Evolutionary conservation across 305 asterid species (phyloP).

Genomic region (Vinca major): DNA sequence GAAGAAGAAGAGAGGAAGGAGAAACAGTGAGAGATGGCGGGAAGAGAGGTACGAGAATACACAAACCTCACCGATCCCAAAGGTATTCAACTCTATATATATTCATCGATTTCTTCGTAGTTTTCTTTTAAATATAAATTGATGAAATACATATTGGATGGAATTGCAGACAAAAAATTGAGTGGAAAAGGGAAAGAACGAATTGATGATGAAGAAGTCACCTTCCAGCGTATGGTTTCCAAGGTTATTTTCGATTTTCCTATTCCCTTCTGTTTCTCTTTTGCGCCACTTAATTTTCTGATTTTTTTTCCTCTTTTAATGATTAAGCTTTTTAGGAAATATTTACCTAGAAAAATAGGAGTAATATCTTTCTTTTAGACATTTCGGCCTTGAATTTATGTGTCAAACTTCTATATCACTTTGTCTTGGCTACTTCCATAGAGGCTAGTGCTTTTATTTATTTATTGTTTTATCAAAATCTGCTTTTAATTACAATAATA

Average conservation of each 20-base stretch:
- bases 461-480: too few species aligned
- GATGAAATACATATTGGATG: not conserved
- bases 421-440: not conserved
- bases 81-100: slow-evolving; percentile 26
- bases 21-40: slow-evolving; percentile 41
- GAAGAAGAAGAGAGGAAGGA: not conserved
- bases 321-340: not conserved
- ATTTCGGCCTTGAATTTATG: not conserved
- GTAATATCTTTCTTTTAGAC: not conserved
- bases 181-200: slow-evolving; percentile 74
- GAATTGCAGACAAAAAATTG: slow-evolving; percentile 56
- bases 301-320: not conserved
- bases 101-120: not conserved
- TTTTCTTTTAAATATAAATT: not conserved
- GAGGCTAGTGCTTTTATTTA: not conserved
- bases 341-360: too few species aligned
- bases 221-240: slow-evolving; percentile 97
- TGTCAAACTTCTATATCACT: not conserved
- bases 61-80: slow-evolving; percentile 94
- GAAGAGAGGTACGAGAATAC: slow-evolving; percentile 92
- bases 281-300: not conserved
- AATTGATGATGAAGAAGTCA: slow-evolving; percentile 76
- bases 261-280: not conserved
- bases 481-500: too few species aligned
- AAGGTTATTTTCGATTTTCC: slow-evolving; percentile 66